A percentile compares a stretch with the other conserved stretches of the same genome.
phyloP scores from a whole-genome alignment of 148 eudicot species.

The Camellia japonica region DNA sequence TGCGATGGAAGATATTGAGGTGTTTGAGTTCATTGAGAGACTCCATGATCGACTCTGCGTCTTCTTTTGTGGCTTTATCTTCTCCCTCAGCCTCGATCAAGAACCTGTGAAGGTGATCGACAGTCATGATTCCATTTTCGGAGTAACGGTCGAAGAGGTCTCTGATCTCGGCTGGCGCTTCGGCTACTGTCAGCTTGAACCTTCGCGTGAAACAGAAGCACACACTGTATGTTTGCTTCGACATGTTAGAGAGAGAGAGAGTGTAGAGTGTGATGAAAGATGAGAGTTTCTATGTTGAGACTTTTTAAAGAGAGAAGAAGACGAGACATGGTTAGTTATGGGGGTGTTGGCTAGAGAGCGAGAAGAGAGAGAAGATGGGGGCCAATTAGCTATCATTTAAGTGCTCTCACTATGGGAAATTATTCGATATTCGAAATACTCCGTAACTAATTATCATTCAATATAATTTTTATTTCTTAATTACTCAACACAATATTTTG shows the following conservation, averaged over 20 bases:
- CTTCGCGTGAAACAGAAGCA: slow-evolving; percentile 31
- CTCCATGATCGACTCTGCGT: slow-evolving; percentile 24
- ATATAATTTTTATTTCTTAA: too few species aligned
- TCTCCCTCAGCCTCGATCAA: slow-evolving; percentile 36
- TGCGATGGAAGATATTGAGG: slow-evolving; percentile 24
- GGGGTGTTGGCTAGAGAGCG: too few species aligned
- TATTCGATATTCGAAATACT: too few species aligned
- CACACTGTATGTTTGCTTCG: slow-evolving; percentile 34
- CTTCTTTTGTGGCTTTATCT: slow-evolving; percentile 23
- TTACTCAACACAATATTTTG: too few species aligned
- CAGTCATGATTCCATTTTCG: slow-evolving; percentile 30
- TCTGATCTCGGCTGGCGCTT: slow-evolving; percentile 31
- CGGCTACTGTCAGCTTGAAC: slow-evolving; percentile 27
- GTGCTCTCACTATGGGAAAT: too few species aligned
- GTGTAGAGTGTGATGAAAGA: neutral
- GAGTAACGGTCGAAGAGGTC: slow-evolving; percentile 28
- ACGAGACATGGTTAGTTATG: neutral
- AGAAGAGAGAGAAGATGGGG: too few species aligned
- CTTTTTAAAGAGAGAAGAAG: neutral
- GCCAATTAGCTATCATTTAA: too few species aligned
- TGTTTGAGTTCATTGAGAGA: slow-evolving; percentile 27
- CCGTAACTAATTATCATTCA: too few species aligned
- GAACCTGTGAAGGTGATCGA: slow-evolving; percentile 27
- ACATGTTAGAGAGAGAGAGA: slow-evolving; percentile 12
- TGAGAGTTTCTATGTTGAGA: neutral